Base-by-base conservation (phyloP, 192 early-diverging fungal genomes). In the Kappamyces sp. region DNA sequence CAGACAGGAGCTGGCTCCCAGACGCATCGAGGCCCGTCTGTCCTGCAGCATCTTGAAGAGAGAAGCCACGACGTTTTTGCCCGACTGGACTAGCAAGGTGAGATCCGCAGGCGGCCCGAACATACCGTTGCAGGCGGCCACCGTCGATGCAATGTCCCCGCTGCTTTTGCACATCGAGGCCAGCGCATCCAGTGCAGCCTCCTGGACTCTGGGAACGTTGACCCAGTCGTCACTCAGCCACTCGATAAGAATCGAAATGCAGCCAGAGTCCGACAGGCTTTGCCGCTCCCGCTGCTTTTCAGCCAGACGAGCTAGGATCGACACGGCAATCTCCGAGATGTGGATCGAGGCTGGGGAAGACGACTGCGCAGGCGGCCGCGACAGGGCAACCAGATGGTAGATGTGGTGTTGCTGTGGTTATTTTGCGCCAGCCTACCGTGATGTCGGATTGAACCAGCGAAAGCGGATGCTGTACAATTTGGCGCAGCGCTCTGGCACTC, bases 141-240 rank as follows among this genome's bases (percentile, higher is more conserved):
- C 71, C n/a, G 51, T 44, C 42, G 63, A 53, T 34, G 74, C 80
- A 35, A 86, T 57, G 6, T 75, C 75, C 7, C 70, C 47, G 61
- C 87, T 87, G 15, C 78, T 80, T 34, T 83, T 73, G 58, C 79
- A 79, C 34, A 91, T 57, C 4, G 75, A 76, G 1, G 84, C 76
- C n/a, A 91, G 61, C 0, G 87, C 87, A 53, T 89, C 88, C 48
- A 91, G 71, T 3, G 84, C 84, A 3, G 87, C 83, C 68, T 91
- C 87, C 61, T 91, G 88, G 6, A 86, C 74, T 66, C 84, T 88
- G 2, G 76, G 61, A 47, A 60, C 74, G 13, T 38, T 23, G 34
- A 69, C 62, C 63, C 66, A 79, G 6, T 71, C 71, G 15, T 72
- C 73, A 49, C 71, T 68, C 3, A 90, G 66, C 38, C 87, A 58